These are phyloP conservation scores for Helichrysum umbraculigerum DNA, from an alignment of 129 eudicot species.

Conservation along the genomic window DNA sequence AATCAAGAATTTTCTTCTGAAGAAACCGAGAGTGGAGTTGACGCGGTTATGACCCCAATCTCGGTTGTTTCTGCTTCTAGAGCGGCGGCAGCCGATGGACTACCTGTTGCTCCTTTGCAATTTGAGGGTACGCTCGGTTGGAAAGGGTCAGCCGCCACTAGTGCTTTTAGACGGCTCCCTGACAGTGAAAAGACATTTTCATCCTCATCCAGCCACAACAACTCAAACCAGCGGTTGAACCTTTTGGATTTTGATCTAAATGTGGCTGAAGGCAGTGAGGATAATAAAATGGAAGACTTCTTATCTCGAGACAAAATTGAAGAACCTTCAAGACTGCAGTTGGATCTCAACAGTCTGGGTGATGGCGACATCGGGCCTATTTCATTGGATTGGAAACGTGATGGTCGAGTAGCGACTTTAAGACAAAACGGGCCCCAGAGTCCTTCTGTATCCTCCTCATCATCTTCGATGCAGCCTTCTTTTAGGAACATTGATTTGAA, in stretches of 20 bases:
- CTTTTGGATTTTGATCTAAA: slow-evolving; percentile 69
- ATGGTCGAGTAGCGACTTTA: slow-evolving; percentile 30
- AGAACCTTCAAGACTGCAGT: slow-evolving; percentile 46
- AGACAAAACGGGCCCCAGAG: slow-evolving; percentile 40
- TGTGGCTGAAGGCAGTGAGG: slow-evolving; percentile 53
- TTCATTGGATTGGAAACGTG: slow-evolving; percentile 53
- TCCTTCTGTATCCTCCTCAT: slow-evolving; percentile 52
- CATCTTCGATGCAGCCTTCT: slow-evolving; percentile 38
- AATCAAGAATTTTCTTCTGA: slow-evolving; percentile 61
- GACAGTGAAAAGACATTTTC: slow-evolving; percentile 44
- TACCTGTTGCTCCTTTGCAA: slow-evolving; percentile 61
- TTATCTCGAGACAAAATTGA: slow-evolving; percentile 40
- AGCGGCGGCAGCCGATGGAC: slow-evolving; percentile 58
- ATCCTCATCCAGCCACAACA: slow-evolving; percentile 47
- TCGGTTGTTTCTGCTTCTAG: slow-evolving; percentile 83
- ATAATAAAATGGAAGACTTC: slow-evolving; percentile 30
- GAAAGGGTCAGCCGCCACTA: slow-evolving; percentile 89
- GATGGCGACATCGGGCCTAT: slow-evolving; percentile 47
- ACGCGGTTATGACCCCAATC: slow-evolving; percentile 40
- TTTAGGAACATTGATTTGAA: slow-evolving; percentile 61
- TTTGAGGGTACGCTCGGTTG: slow-evolving; percentile 80
- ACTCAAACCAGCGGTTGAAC: slow-evolving; percentile 29
- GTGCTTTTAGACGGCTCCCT: slow-evolving; percentile 73
- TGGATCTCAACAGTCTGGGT: slow-evolving; percentile 70
- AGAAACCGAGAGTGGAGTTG: slow-evolving; percentile 31